A percentile compares a stretch with the other conserved stretches of the same genome.
These are phyloP conservation scores for Cronartium quercuum DNA, from an alignment of 1,284 basidiomycete genomes.

Conservation along the genomic window DNA sequence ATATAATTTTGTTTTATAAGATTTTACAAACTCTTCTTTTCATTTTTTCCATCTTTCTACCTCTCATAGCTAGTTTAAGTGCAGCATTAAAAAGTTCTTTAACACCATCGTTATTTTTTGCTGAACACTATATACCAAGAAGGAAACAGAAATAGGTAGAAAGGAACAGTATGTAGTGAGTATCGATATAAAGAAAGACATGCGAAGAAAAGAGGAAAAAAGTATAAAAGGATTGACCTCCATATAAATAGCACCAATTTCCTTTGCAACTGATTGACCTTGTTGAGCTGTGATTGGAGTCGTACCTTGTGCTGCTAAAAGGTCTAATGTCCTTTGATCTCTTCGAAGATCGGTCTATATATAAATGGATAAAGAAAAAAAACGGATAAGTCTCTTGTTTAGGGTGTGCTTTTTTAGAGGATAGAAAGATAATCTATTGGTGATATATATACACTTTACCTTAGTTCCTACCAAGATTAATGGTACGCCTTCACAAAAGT, in stretches of 20 bases:
- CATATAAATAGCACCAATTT: constrained; percentile 39
- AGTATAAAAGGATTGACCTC: constrained; percentile 41
- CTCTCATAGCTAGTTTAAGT: constrained; percentile 71
- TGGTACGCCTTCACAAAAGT: constrained; percentile 91
- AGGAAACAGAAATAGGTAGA: constrained; percentile 55
- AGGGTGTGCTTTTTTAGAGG: not conserved
- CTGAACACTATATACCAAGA: constrained; percentile 92
- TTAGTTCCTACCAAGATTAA: constrained; percentile 90
- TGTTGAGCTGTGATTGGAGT: constrained; percentile 67
- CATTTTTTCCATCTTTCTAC: constrained; percentile 25
- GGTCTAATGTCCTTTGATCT: constrained; percentile 80
- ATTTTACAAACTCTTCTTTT: constrained; percentile 30
- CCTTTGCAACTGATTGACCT: constrained; percentile 41
- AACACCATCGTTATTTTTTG: constrained; percentile 81
- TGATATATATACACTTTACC: constrained; percentile 50
- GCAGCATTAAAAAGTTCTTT: constrained; percentile 89
- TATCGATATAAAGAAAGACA: too few relatives aligned
- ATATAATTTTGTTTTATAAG: not conserved
- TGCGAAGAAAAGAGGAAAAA: constrained; percentile 56
- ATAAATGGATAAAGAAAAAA: not conserved
- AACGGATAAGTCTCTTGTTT: not conserved
- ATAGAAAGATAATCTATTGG: not conserved
- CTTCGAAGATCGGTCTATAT: constrained; percentile 62
- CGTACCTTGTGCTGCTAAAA: constrained; percentile 86
- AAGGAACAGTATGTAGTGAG: too few relatives aligned